Evolutionary conservation across 768 basidiomycete genomes (phyloP), one percentile per base, ranked within the genome.

Genomic region (Phanerochaete sordida): DNA sequence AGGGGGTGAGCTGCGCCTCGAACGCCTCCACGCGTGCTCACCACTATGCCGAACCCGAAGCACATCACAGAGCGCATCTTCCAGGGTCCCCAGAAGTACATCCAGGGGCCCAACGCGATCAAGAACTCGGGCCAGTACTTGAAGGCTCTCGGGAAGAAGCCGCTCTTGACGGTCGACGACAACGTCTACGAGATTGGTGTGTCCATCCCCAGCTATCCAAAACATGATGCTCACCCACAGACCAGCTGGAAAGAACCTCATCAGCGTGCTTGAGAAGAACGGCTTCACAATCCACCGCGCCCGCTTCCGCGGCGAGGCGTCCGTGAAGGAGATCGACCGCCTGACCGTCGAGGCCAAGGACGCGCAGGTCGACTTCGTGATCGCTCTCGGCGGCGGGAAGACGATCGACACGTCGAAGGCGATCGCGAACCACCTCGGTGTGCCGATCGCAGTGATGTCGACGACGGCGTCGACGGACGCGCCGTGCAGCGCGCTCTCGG

Each of bases 401-500:
- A 69, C 67, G 9, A 68, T 69, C 62, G 70, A 71, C 51, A 67
- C 67, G 31, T 64, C 68, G 31, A 71, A 71, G 58, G 64, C 62
- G 30, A 62, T 68, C 60, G 67, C 70, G 15, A 65, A 68, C 62
- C 56, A 57, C 24, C 70, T 71, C 46, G 27, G 35, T 15, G 30
- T 67, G 9, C 65, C 57, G 35, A 64, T 67, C 62, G 70, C 70
- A 1, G 61, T 71, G 35, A 50, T 71, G 27, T 67, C 70, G 31
- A 71, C 70, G 54, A 71, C 68, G 33, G 68, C 70, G 19, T 71
- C 70, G 35, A 71, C 70, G 28, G 70, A 71, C 63, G 70, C 70
- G 27, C 70, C 70, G 1, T 71, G 70, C 64, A 69, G 68, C 30
- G 70, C 70, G 31, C 68, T 71, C 59, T 71, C 70, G 27, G 70